Evolutionary conservation across 208 protist species (phyloP), one percentile per base, ranked within the genome.

Genomic region (Trypanosoma cruzi): DNA sequence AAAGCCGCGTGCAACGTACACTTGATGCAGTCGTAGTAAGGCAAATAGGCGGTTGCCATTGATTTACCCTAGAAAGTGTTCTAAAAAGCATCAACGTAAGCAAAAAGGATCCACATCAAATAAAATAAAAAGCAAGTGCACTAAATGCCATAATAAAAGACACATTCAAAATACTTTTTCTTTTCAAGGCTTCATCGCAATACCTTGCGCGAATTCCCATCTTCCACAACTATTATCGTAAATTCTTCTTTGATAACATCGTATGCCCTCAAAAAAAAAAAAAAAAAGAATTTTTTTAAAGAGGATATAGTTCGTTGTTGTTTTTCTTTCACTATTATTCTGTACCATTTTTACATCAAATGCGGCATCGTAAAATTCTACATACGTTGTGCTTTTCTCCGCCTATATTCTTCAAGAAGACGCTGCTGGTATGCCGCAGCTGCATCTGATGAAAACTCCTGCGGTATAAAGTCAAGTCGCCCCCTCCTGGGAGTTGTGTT

Each of bases 11-110:
- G 82, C 26, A 99, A 81, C 1, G 98, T 98, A 1, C 65, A 52
- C 46, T 83, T 82, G 46, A 99, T 95, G 63, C 88, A 95, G 42
- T 95, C 80, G 24, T 98, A 88, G 76, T 99, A 99, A 31, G 97
- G 96, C 42, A 85, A 54, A 53, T 73, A 75, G 49, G 70, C 65
- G 2, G 50, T 55, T 67, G 37, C 71, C 69, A 77, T 81, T 34
- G 26, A 66, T 20, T 28, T 60, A 52, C 10, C 13, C 20, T 29
- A 46, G 22, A 48, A 53, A 6, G 11, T 58, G 13, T 16, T 49
- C 26, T n/a, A 44, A 67, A 56, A 65, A 24, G 49, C 50, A 56
- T 64, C 49, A 60, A 53, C 60, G n/a, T 14, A 58, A 52, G 63
- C 5, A 75, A 42, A 53, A 18, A 37, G 13, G 28, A 28, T 49